A percentile compares a stretch with the other conserved stretches of the same genome.
Conservation (phyloP, 768 basidiomycete genomes). For the Mrakia frigida region DNA sequence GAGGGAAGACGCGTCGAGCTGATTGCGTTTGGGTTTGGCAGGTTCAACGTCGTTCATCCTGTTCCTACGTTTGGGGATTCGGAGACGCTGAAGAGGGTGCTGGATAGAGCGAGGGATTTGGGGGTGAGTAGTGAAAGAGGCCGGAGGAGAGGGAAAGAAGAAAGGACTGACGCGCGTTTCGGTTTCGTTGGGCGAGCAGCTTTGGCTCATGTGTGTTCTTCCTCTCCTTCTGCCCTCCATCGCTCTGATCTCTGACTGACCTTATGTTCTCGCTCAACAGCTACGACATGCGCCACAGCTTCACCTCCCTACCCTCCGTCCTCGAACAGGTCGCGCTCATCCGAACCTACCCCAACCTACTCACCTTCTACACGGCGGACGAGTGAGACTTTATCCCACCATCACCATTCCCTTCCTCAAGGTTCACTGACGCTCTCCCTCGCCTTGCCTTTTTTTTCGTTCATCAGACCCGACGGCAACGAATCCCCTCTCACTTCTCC, state of each 20-base stretch:
- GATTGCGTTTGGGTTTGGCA: constrained; percentile 21
- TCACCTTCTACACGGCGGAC: constrained; percentile 62
- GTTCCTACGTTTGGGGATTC: constrained; percentile 62
- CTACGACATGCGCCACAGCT: constrained; percentile 69
- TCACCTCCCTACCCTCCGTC: constrained; percentile 61
- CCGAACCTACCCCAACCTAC: constrained; percentile 62
- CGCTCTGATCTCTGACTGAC: background rate
- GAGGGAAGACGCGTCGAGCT: background rate
- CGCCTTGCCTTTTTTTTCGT: too few species aligned
- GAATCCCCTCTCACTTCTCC: constrained; percentile 64
- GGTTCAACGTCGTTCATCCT: constrained; percentile 46
- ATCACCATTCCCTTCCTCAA: background rate
- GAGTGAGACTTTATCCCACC: constrained; percentile 44
- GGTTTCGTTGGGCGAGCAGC: background rate
- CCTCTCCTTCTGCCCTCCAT: background rate
- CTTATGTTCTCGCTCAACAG: background rate
- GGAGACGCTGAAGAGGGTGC: constrained; percentile 54
- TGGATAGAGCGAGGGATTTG: constrained; percentile 67
- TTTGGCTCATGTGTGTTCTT: constrained; percentile 60
- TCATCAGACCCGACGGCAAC: constrained; percentile 53
- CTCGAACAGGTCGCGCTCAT: constrained; percentile 63
- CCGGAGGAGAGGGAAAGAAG: too few species aligned
- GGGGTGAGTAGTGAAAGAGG: constrained; percentile 37
- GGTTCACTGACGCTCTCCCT: constrained; percentile 24
- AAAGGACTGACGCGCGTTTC: background rate